A percentile compares a stretch with the other conserved stretches of the same genome.
Evolutionary conservation across 1,139 yeast genomes (phyloP).

Genomic region (Pneumocystis jirovecii): DNA sequence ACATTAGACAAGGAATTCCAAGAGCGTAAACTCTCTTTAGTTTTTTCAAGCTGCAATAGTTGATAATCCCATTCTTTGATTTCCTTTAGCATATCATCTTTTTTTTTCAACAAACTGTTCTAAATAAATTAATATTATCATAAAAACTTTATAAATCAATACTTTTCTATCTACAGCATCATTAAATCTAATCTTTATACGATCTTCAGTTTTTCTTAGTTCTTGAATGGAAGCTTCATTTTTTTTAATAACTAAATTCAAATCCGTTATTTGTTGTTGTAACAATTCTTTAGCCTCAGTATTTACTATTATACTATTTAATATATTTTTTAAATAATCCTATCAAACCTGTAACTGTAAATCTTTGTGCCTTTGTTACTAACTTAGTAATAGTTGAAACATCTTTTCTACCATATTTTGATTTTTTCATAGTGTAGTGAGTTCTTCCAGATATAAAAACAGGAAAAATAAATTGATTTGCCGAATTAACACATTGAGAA

Average conservation of each 20-base stretch:
- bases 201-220: background rate
- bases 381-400: conserved; percentile 2
- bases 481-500: background rate
- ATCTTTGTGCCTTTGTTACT: background rate
- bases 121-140: background rate
- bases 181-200: background rate
- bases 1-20: background rate
- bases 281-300: background rate
- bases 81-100: background rate
- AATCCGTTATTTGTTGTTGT: background rate
- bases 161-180: background rate
- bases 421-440: conserved; percentile 4
- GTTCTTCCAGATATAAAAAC: conserved; percentile 1
- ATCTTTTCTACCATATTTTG: conserved; percentile 2
- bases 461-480: background rate
- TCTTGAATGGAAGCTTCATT: background rate
- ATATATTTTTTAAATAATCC: background rate
- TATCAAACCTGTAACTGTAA: background rate
- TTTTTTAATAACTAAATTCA: background rate
- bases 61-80: background rate
- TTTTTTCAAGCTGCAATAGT: background rate
- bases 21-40: background rate
- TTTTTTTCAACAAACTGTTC: background rate
- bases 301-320: background rate
- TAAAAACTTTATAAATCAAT: background rate